These are phyloP conservation scores for Sphagnurus paluster DNA, from an alignment of 1,284 basidiomycete species.

Conservation along the genomic window DNA sequence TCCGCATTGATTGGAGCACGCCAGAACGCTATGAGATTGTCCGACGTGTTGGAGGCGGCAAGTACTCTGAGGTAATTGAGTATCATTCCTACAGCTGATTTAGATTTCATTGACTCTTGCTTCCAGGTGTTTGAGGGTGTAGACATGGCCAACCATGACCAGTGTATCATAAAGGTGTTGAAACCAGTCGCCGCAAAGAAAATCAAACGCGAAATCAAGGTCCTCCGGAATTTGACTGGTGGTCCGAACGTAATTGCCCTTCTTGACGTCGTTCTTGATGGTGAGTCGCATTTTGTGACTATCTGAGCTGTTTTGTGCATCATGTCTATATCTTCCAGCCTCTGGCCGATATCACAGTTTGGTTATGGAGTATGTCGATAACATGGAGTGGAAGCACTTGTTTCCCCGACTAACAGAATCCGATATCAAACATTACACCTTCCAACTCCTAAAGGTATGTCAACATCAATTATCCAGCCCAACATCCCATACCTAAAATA, in stretches of 20 bases:
- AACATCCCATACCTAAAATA: background rate
- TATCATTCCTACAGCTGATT: background rate
- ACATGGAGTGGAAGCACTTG: conserved; percentile 82
- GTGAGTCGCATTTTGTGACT: conserved; percentile 13
- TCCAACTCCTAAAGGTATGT: conserved; percentile 77
- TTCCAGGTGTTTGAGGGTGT: conserved; percentile 82
- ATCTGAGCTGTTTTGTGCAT: background rate
- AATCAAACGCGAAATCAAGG: conserved; percentile 93
- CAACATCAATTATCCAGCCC: background rate
- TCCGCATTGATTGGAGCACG: conserved; percentile 71
- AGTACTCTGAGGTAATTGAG: conserved; percentile 67
- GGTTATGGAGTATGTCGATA: conserved; percentile 84
- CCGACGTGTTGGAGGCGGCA: conserved; percentile 77
- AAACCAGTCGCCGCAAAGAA: conserved; percentile 93
- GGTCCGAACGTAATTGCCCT: conserved; percentile 85
- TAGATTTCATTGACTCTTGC: conserved; percentile 4
- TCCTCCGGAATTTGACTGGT: conserved; percentile 83
- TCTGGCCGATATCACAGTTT: conserved; percentile 80
- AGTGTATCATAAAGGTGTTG: conserved; percentile 87
- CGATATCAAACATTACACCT: conserved; percentile 85
- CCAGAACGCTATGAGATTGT: conserved; percentile 85
- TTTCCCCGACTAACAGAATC: conserved; percentile 75
- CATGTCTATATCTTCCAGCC: conserved; percentile 19
- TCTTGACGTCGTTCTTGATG: conserved; percentile 82
- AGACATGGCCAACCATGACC: conserved; percentile 77